These are phyloP conservation scores for Harringtonia aguacate DNA, from an alignment of 2,329 filamentous ascomycete genomes.

Conservation along the genomic window DNA sequence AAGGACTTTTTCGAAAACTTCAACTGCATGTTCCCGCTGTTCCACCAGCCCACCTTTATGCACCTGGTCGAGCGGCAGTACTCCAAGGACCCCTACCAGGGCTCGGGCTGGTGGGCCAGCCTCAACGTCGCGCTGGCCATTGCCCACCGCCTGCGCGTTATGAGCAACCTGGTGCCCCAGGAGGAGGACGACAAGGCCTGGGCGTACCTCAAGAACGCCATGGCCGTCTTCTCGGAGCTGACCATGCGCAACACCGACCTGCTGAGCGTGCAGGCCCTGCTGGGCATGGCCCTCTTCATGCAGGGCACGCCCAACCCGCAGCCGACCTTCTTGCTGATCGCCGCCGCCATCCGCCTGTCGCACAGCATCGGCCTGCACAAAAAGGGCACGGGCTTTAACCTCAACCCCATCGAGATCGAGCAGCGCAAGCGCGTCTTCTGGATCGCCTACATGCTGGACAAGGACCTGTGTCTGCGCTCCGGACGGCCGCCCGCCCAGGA, in stretches of 20 bases:
- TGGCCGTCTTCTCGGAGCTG: slow-evolving; percentile 85
- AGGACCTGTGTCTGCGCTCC: slow-evolving; percentile 49
- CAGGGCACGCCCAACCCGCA: slow-evolving; percentile 96
- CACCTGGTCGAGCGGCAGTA: slow-evolving; percentile 92
- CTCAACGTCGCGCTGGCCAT: slow-evolving; percentile 92
- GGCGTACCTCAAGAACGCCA: slow-evolving; percentile 92
- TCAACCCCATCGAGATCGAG: slow-evolving; percentile 89
- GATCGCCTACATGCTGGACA: slow-evolving; percentile 56
- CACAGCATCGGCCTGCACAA: slow-evolving; percentile 96
- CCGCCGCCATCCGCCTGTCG: slow-evolving; percentile 78
- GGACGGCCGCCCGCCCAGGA: slow-evolving; percentile 51
- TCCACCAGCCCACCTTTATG: slow-evolving; percentile 98
- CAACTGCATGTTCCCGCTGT: slow-evolving; percentile 97
- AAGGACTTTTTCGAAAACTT: slow-evolving; percentile 98
- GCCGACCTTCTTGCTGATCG: slow-evolving; percentile 81
- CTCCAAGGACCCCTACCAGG: slow-evolving; percentile 82
- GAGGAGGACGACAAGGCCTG: slow-evolving; percentile 93
- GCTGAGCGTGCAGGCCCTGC: slow-evolving; percentile 82
- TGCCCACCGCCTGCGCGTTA: slow-evolving; percentile 80
- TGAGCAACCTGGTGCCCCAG: slow-evolving; percentile 84
- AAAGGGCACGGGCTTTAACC: slow-evolving; percentile 79
- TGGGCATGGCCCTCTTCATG: slow-evolving; percentile 90
- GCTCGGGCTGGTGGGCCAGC: slow-evolving; percentile 97
- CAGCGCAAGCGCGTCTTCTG: slow-evolving; percentile 62
- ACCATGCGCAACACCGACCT: slow-evolving; percentile 95